Percentiles rank a stretch among this genome's conserved stretches.
phyloP scores from a whole-genome alignment of 805 yeast genomes.

The Suhomyces canberraensis region DNA sequence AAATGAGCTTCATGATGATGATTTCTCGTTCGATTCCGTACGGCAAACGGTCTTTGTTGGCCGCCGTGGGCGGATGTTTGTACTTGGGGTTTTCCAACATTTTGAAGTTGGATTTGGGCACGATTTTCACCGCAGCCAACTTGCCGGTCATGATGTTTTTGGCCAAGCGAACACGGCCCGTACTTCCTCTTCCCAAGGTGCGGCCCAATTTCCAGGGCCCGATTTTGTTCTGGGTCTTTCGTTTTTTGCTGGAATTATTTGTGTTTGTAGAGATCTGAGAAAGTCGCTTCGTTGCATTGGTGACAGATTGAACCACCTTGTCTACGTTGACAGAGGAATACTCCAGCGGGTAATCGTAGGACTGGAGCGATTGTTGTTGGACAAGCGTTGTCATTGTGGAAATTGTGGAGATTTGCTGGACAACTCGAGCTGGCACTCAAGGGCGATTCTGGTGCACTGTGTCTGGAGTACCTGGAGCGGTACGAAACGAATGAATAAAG shows the following conservation, averaged over 20 bases:
- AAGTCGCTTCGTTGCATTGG: constrained; percentile 46
- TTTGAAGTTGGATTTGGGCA: constrained; percentile 76
- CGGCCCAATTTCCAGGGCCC: constrained; percentile 98
- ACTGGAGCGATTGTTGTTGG: constrained; percentile 20
- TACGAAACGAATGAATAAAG: constrained; percentile 6
- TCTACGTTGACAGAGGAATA: constrained; percentile 23
- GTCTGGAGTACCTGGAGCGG: no score
- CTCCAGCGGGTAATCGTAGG: constrained; percentile 17
- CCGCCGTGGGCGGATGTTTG: constrained; percentile 31
- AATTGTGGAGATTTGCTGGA: constrained; percentile 7
- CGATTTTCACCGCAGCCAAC: constrained; percentile 94
- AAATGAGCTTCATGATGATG: constrained; percentile 76
- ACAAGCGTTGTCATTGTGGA: constrained; percentile 24
- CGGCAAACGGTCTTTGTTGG: constrained; percentile 55
- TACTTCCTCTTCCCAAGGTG: constrained; percentile 94
- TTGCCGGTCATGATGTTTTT: constrained; percentile 80
- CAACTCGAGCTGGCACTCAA: background rate
- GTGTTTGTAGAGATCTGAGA: constrained; percentile 49
- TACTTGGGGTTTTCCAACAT: constrained; percentile 45
- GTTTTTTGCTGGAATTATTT: constrained; percentile 39
- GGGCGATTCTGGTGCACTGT: background rate
- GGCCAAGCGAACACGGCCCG: constrained; percentile 92
- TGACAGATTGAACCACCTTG: constrained; percentile 43
- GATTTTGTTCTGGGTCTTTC: constrained; percentile 52
- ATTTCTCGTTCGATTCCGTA: constrained; percentile 87